Evolutionary conservation across 2,329 filamentous ascomycete species (phyloP).

Genomic region (Sclerotiophoma versabilis): DNA sequence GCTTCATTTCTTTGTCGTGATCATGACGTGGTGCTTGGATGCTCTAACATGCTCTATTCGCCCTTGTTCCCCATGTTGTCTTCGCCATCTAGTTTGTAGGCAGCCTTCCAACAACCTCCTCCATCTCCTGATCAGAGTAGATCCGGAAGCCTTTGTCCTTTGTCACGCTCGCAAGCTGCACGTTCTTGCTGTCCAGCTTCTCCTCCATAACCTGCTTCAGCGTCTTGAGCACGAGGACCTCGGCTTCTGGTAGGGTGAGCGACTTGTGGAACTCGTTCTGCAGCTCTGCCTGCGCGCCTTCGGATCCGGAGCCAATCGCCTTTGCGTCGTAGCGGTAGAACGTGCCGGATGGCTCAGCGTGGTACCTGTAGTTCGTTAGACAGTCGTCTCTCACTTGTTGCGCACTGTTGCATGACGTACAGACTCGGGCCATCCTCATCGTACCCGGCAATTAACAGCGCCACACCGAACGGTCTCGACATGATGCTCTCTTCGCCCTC

Average conservation of each 20-base stretch:
- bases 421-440: constrained; percentile 96
- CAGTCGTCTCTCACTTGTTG: background rate
- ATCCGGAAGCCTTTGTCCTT: constrained; percentile 98
- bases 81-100: constrained; percentile 53
- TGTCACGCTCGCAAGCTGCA: constrained; percentile 96
- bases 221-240: constrained; percentile 95
- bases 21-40: constrained; percentile 24
- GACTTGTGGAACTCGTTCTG: constrained; percentile 99
- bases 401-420: constrained; percentile 52
- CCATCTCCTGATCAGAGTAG: constrained; percentile 98
- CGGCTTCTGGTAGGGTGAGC: constrained; percentile 88
- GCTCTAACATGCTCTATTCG: constrained; percentile 18
- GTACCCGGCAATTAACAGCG: constrained; percentile 92
- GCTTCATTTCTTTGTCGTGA: constrained; percentile 34
- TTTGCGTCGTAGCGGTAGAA: constrained; percentile 99
- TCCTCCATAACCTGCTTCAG: constrained; percentile 99
- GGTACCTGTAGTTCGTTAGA: constrained; percentile 66
- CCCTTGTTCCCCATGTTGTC: background rate
- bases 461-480: constrained; percentile 96
- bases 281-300: constrained; percentile 95
- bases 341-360: constrained; percentile 95
- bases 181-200: constrained; percentile 98
- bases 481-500: constrained; percentile 99
- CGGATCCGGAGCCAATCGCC: constrained; percentile 95
- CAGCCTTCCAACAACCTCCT: constrained; percentile 83